A percentile compares a stretch with the other conserved stretches of the same genome.
phyloP scores from a whole-genome alignment of 2,329 filamentous ascomycete species.

The Beauveria varroae region DNA sequence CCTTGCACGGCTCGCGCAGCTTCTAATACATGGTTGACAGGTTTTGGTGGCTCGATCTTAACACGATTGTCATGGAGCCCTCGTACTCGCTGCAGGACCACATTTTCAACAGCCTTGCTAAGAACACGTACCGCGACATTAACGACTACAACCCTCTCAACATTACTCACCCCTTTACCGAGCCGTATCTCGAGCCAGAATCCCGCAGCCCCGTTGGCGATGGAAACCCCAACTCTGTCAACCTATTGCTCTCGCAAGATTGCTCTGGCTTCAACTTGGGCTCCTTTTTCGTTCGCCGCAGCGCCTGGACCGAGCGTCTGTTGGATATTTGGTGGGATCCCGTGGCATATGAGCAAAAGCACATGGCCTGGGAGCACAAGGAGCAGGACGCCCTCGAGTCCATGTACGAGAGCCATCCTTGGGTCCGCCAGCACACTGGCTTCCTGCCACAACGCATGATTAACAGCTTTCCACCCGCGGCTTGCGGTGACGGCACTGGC shows the following conservation, averaged over 20 bases:
- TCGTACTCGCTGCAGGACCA: constrained; percentile 83
- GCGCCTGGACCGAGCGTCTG: constrained; percentile 81
- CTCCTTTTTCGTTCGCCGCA: constrained; percentile 84
- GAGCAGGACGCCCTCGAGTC: constrained; percentile 94
- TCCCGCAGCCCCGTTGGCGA: constrained; percentile 70
- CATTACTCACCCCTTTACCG: constrained; percentile 73
- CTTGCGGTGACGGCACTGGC: constrained; percentile 63
- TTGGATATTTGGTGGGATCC: constrained; percentile 99
- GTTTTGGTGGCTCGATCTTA: constrained; percentile 99
- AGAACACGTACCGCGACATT: constrained; percentile 85
- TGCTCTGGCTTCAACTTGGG: constrained; percentile 95
- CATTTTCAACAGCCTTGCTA: constrained; percentile 72
- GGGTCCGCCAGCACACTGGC: constrained; percentile 80
- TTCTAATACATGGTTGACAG: constrained; percentile 37
- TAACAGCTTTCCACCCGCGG: constrained; percentile 88
- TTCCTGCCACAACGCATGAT: constrained; percentile 89
- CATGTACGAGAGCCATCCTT: constrained; percentile 84
- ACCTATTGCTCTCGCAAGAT: constrained; percentile 85
- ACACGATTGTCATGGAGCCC: constrained; percentile 97
- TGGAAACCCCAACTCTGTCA: constrained; percentile 68
- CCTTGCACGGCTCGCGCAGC: neutral
- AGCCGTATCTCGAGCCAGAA: constrained; percentile 67
- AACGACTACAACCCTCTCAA: constrained; percentile 94
- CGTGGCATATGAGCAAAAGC: constrained; percentile 93
- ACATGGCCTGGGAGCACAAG: constrained; percentile 99